Percentiles rank a stretch among this genome's conserved stretches.
phyloP scores from a whole-genome alignment of 2,329 filamentous ascomycete genomes.

The Ascochyta lentis region DNA sequence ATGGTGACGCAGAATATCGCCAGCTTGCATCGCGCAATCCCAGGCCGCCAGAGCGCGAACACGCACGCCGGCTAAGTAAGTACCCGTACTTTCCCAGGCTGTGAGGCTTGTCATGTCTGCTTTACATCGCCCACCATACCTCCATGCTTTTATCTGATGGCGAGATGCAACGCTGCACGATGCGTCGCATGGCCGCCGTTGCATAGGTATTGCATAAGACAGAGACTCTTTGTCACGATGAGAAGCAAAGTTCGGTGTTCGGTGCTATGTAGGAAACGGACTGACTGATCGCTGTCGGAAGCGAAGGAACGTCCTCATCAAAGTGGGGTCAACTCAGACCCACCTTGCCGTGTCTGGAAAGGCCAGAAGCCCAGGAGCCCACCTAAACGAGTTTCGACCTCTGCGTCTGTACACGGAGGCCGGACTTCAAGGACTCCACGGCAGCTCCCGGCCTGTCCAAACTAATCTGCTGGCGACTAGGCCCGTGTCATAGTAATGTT shows the following conservation, averaged over 20 bases:
- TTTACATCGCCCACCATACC: not conserved
- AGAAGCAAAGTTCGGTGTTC: slow-evolving; percentile 5
- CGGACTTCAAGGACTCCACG: slow-evolving; percentile 15
- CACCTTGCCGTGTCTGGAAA: slow-evolving; percentile 1
- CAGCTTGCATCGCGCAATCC: not conserved
- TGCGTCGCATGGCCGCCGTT: not conserved
- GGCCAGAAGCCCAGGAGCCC: not conserved
- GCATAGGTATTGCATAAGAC: not conserved
- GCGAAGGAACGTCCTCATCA: not conserved
- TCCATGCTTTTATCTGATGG: not conserved
- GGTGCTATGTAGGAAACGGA: slow-evolving; percentile 2
- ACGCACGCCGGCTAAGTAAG: not conserved
- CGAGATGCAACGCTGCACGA: not conserved
- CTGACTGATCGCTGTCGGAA: not conserved
- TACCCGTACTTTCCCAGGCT: not conserved
- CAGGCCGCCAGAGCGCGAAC: not conserved
- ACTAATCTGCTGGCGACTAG: slow-evolving; percentile 1
- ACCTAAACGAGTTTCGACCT: not conserved
- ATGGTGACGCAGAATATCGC: not conserved
- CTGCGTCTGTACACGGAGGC: not conserved
- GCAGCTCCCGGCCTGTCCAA: slow-evolving; percentile 1
- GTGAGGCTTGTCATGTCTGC: not conserved
- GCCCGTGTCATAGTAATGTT: not conserved
- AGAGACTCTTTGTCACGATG: not conserved
- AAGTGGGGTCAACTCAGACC: not conserved